phyloP scores from a whole-genome alignment of 2,329 filamentous ascomycete genomes.

The Fusarium devonianum region DNA sequence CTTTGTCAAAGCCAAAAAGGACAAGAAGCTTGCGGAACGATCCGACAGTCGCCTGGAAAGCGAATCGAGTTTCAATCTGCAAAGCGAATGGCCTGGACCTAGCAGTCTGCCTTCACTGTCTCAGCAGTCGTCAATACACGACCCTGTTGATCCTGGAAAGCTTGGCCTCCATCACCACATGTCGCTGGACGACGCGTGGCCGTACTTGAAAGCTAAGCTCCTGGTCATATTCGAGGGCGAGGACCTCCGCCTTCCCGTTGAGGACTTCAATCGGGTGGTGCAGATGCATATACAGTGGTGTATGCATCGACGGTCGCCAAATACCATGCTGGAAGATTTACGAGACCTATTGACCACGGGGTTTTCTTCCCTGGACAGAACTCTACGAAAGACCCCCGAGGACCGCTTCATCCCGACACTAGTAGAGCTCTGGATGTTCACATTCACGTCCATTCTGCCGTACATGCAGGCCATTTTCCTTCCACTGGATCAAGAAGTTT shows the following conservation, averaged over 20 bases:
- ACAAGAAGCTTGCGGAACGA: constrained; percentile 81
- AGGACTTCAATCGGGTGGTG: constrained; percentile 85
- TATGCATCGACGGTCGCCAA: constrained; percentile 74
- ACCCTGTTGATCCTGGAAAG: constrained; percentile 62
- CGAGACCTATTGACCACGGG: constrained; percentile 79
- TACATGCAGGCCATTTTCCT: constrained; percentile 96
- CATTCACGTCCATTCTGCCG: constrained; percentile 87
- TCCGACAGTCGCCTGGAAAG: constrained; percentile 60
- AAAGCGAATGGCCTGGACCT: constrained; percentile 61
- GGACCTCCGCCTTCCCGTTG: constrained; percentile 78
- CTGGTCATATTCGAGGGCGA: constrained; percentile 83
- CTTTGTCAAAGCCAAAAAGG: constrained; percentile 85
- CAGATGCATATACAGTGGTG: constrained; percentile 79
- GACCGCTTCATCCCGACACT: constrained; percentile 88
- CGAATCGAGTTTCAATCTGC: constrained; percentile 53
- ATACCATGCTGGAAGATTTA: constrained; percentile 77
- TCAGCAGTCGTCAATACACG: constrained; percentile 56
- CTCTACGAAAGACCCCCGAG: constrained; percentile 78
- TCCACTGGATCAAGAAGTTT: constrained; percentile 91
- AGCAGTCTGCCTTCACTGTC: constrained; percentile 58
- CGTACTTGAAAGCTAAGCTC: constrained; percentile 77
- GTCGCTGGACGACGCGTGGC: constrained; percentile 82
- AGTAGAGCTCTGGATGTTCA: constrained; percentile 93
- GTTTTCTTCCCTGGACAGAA: constrained; percentile 86
- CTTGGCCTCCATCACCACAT: constrained; percentile 71